phyloP scores from a whole-genome alignment of 2,329 filamentous ascomycete species.

The Monilinia fructigena region DNA sequence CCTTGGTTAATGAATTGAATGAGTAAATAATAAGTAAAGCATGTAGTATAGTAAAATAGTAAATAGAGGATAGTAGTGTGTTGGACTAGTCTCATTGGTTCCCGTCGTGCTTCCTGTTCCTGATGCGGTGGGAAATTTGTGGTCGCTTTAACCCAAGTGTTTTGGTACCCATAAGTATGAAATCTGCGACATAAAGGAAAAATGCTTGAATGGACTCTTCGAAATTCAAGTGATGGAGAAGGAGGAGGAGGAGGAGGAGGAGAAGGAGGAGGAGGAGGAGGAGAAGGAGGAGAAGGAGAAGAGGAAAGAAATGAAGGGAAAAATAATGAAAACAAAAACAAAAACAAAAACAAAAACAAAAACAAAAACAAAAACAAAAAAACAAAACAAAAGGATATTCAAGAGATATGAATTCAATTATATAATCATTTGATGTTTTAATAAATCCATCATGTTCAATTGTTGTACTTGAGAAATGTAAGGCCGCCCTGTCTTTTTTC shows the following conservation, averaged over 20 bases:
- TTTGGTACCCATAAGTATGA: too few relatives aligned
- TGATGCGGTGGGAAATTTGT: constrained; percentile 17
- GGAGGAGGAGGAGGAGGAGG: background rate
- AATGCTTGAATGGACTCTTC: background rate
- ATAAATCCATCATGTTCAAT: background rate
- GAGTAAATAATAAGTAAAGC: constrained; percentile 6
- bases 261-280: background rate
- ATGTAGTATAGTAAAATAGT: background rate
- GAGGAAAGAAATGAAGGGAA: too few relatives aligned
- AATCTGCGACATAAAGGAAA: constrained; percentile 3
- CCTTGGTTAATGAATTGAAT: constrained; percentile 1
- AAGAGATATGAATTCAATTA: background rate
- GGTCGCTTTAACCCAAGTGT: constrained; percentile 14
- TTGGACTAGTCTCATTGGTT: constrained; percentile 19
- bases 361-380: too few relatives aligned
- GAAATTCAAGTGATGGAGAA: background rate
- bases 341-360: too few relatives aligned
- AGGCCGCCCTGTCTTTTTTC: constrained; percentile 11
- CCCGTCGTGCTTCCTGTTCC: constrained; percentile 7
- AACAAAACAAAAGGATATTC: too few relatives aligned
- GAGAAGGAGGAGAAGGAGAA: too few relatives aligned
- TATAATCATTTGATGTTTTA: background rate
- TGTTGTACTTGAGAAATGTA: background rate
- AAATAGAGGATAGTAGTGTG: constrained; percentile 11
- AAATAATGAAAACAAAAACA: too few relatives aligned